Conservation (phyloP, 345 rosid genomes). For the Excoecaria agallocha region DNA sequence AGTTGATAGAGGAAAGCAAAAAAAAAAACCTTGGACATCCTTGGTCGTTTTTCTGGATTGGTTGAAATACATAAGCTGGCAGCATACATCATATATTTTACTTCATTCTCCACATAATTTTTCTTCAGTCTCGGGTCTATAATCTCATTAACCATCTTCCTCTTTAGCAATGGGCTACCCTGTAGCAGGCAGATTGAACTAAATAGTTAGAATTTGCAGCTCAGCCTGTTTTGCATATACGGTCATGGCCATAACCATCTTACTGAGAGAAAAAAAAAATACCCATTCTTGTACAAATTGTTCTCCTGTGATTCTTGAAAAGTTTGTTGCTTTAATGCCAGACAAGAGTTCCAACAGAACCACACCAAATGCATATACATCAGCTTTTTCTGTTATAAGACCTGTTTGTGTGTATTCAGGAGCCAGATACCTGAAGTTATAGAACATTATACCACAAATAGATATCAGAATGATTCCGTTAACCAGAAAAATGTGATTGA, state of each 20-base stretch:
- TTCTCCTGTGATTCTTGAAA: slow-evolving; percentile 35
- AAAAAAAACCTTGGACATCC: slow-evolving; percentile 38
- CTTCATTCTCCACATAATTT: slow-evolving; percentile 29
- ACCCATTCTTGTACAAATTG: slow-evolving; percentile 37
- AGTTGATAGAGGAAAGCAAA: neutral
- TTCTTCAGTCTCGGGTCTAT: slow-evolving; percentile 32
- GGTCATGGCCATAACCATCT: neutral
- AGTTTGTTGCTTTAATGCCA: slow-evolving; percentile 36
- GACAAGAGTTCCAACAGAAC: slow-evolving; percentile 40
- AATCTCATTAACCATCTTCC: slow-evolving; percentile 26
- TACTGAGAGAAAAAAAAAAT: neutral
- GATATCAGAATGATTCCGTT: neutral
- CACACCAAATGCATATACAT: slow-evolving; percentile 44
- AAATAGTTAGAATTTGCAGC: neutral
- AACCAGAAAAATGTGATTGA: neutral
- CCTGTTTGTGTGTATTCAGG: slow-evolving; percentile 44
- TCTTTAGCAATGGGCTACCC: slow-evolving; percentile 33
- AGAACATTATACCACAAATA: neutral
- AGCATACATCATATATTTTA: slow-evolving; percentile 36
- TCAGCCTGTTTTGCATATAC: neutral
- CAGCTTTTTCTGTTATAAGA: slow-evolving; percentile 42
- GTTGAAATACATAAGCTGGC: slow-evolving; percentile 37
- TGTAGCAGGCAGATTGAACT: slow-evolving; percentile 16
- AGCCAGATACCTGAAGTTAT: slow-evolving; percentile 38
- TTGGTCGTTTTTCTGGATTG: slow-evolving; percentile 36